Conservation (phyloP, 2,329 filamentous ascomycete species). For the Pseudocercospora fijiensis region DNA sequence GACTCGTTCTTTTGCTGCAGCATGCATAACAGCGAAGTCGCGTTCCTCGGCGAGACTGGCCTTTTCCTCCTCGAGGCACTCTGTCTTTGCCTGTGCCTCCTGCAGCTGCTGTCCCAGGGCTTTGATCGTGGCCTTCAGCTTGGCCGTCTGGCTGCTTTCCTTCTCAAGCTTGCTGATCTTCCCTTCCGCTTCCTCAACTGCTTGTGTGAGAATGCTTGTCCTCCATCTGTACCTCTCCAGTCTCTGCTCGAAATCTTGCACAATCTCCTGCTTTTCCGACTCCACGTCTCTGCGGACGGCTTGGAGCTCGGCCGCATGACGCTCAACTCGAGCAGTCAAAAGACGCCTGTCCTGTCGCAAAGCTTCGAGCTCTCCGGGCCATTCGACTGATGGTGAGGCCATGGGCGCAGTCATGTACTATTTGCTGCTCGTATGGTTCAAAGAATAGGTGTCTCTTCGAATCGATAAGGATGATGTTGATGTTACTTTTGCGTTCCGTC, state of each 20-base stretch:
- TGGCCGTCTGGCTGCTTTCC: conserved; percentile 1
- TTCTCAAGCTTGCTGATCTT: conserved; percentile 16
- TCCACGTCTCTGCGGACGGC: background rate
- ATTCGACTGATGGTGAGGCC: too few relatives aligned
- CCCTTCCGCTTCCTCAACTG: background rate
- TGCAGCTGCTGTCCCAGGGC: background rate
- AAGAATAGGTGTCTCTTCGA: too few relatives aligned
- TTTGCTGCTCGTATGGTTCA: too few relatives aligned
- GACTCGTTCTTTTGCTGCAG: background rate
- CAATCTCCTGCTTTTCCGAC: background rate
- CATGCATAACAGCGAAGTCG: background rate
- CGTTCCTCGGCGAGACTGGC: background rate
- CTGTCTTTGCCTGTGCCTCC: too few relatives aligned
- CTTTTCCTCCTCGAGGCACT: too few relatives aligned
- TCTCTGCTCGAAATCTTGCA: background rate
- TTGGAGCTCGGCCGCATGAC: background rate
- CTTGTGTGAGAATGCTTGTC: background rate
- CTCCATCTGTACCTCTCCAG: background rate
- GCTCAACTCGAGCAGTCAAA: background rate
- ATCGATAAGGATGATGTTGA: too few relatives aligned
- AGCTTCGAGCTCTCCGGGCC: too few relatives aligned
- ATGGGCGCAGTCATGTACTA: too few relatives aligned
- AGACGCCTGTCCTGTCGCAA: background rate
- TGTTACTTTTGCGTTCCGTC: too few relatives aligned
- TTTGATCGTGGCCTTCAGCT: conserved; percentile 10